A percentile compares a stretch with the other conserved stretches of the same genome.
Evolutionary conservation across 129 eudicot genomes (phyloP).

Genomic region (Artemisia annua): DNA sequence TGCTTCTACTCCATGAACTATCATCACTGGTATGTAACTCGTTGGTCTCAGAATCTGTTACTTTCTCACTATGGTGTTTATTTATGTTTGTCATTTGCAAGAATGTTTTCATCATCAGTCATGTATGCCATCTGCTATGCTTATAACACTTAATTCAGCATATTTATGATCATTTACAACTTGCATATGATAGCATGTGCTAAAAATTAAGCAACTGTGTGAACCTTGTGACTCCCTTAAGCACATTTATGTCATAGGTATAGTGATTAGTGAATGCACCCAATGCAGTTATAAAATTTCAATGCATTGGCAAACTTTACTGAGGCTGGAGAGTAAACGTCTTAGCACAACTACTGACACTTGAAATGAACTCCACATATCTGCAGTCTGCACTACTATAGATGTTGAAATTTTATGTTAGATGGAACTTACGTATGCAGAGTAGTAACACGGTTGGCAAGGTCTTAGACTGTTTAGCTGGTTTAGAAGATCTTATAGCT

Average conservation of each 20-base stretch:
- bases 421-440: constrained; percentile 2
- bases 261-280: no score
- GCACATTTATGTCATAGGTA: not conserved
- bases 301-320: constrained; percentile 1
- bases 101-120: constrained; percentile 4
- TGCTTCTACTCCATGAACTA: constrained; percentile 99
- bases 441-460: not conserved
- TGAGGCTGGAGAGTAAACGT: not conserved
- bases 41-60: not conserved
- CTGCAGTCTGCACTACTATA: constrained; percentile 1
- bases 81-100: constrained; percentile 5
- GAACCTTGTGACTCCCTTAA: not conserved
- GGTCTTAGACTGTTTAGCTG: constrained; percentile 8
- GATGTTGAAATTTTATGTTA: not conserved
- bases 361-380: not conserved
- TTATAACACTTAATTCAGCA: constrained; percentile 1
- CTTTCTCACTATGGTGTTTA: not conserved
- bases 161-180: not conserved
- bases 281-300: not conserved
- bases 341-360: not conserved
- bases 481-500: not conserved
- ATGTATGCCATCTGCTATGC: constrained; percentile 19
- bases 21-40: constrained; percentile 88
- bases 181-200: not conserved
- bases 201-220: not conserved